Evolutionary conservation across 2,329 filamentous ascomycete species (phyloP).

Genomic region (Calonectria naviculata): DNA sequence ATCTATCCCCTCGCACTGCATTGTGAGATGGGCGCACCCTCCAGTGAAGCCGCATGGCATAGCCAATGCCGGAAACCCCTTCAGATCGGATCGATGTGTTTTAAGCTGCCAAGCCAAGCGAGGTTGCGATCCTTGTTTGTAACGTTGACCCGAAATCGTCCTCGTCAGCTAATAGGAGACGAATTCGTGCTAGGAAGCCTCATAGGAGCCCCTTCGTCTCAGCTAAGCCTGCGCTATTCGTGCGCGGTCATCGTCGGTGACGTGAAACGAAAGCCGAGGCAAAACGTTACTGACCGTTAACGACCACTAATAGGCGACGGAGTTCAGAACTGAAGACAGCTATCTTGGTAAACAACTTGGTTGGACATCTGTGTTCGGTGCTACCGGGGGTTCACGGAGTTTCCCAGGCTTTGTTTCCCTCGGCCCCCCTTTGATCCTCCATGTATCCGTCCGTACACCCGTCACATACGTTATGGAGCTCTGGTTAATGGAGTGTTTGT

Average conservation of each 20-base stretch:
- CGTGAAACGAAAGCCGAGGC: background rate
- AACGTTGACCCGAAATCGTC: background rate
- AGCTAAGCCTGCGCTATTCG: background rate
- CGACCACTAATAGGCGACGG: background rate
- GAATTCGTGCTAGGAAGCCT: background rate
- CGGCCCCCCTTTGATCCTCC: background rate
- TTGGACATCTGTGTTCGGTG: constrained; percentile 1
- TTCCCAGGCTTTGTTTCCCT: background rate
- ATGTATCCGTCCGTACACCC: background rate
- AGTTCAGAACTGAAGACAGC: background rate
- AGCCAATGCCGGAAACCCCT: background rate
- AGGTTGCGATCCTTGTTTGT: background rate
- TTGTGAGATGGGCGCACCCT: background rate
- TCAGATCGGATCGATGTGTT: constrained; percentile 4
- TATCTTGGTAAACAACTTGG: background rate
- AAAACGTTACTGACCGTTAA: background rate
- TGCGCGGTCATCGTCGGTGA: background rate
- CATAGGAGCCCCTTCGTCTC: background rate
- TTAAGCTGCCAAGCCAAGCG: constrained; percentile 7
- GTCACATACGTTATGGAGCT: constrained; percentile 7
- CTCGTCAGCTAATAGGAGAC: background rate
- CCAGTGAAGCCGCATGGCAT: background rate
- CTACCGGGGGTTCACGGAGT: background rate
- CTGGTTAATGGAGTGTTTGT: background rate
- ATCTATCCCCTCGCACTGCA: background rate